phyloP scores from a whole-genome alignment of 768 basidiomycete genomes.

The Crucibulum laeve region DNA sequence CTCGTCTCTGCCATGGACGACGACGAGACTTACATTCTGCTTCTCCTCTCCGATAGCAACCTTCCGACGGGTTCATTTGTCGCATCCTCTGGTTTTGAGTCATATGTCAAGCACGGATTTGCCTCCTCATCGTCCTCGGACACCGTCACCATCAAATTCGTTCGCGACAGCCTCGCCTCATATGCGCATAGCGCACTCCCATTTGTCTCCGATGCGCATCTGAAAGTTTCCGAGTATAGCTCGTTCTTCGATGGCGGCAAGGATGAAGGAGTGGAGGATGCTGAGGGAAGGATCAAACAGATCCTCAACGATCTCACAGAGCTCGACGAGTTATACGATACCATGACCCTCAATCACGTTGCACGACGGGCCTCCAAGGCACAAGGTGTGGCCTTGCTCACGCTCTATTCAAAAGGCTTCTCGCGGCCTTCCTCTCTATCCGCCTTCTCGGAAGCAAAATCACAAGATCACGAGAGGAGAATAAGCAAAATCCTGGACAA shows the following conservation, averaged over 20 bases:
- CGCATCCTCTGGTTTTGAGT: conserved; percentile 90
- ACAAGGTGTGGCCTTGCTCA: conserved; percentile 90
- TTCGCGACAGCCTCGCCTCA: conserved; percentile 68
- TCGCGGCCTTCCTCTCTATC: conserved; percentile 43
- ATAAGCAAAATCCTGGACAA: conserved; percentile 49
- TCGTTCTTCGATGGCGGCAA: not conserved
- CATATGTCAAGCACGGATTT: conserved; percentile 85
- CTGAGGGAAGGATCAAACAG: conserved; percentile 12
- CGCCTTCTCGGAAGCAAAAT: conserved; percentile 10
- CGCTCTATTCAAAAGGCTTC: conserved; percentile 82
- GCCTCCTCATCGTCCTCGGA: conserved; percentile 39
- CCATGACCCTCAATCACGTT: conserved; percentile 88
- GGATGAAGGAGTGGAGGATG: conserved; percentile 4
- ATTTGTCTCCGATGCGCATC: conserved; percentile 75
- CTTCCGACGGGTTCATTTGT: conserved; percentile 97
- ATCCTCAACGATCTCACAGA: conserved; percentile 40
- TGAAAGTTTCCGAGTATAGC: conserved; percentile 24
- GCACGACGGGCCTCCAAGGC: conserved; percentile 81
- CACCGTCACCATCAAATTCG: conserved; percentile 47
- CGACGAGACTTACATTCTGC: conserved; percentile 64
- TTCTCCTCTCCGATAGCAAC: conserved; percentile 86
- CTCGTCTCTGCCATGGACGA: conserved; percentile 21
- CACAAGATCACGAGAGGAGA: conserved; percentile 17
- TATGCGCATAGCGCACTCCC: conserved; percentile 76
- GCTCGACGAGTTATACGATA: conserved; percentile 77